These are phyloP conservation scores for Diaporthe vexans DNA, from an alignment of 2,329 filamentous ascomycete species.

Conservation along the genomic window DNA sequence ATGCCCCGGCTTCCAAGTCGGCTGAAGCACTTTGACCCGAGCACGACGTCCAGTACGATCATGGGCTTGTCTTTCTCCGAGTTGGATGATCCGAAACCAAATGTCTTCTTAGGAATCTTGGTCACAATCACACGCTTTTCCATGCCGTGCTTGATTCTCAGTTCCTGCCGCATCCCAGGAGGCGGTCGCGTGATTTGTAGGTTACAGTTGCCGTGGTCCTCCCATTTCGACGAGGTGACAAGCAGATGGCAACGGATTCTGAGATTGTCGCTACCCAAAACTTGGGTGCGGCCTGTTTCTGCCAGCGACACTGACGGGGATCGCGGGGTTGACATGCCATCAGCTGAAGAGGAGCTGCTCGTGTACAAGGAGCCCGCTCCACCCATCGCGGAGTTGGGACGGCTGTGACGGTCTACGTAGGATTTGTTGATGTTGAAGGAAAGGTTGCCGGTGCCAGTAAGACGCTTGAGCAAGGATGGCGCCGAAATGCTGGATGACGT, in stretches of 20 bases:
- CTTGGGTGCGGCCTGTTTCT: constrained; percentile 63
- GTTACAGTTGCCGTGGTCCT: constrained; percentile 87
- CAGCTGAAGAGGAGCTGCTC: constrained; percentile 67
- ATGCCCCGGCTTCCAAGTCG: constrained; percentile 87
- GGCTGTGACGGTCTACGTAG: constrained; percentile 72
- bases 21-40: constrained; percentile 88
- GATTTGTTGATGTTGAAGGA: constrained; percentile 87
- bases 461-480: constrained; percentile 81
- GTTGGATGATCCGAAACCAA: constrained; percentile 45
- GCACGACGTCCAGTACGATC: constrained; percentile 83
- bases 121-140: constrained; percentile 90
- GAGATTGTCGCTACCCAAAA: constrained; percentile 81
- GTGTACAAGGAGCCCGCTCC: constrained; percentile 72
- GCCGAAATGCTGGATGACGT: constrained; percentile 77
- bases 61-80: constrained; percentile 67
- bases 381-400: constrained; percentile 65
- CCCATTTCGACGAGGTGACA: constrained; percentile 84
- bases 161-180: constrained; percentile 70
- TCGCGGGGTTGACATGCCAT: constrained; percentile 63
- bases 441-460: constrained; percentile 78
- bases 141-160: constrained; percentile 73
- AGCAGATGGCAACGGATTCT: constrained; percentile 90
- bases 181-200: constrained; percentile 86
- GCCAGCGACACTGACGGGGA: constrained; percentile 71
- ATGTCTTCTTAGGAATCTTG: constrained; percentile 73